Percentiles rank a stretch among this genome's conserved stretches.
These are phyloP conservation scores for Blastomyces emzantsi DNA, from an alignment of 2,329 filamentous ascomycete genomes.

Conservation along the genomic window DNA sequence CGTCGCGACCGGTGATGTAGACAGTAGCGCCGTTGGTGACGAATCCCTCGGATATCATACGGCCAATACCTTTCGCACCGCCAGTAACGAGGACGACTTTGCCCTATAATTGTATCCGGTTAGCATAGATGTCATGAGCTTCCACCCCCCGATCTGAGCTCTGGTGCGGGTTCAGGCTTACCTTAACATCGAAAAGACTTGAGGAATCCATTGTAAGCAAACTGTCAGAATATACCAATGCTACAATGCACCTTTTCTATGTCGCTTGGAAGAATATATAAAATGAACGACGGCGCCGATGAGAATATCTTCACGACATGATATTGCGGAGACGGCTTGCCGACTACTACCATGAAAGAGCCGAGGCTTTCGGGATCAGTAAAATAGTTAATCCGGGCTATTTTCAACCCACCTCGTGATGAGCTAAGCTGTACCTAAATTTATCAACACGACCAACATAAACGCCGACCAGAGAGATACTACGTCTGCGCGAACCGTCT, in stretches of 20 bases:
- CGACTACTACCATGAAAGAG: conserved; percentile 15
- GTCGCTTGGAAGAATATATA: background rate
- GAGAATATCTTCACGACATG: background rate
- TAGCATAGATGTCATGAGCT: conserved; percentile 53
- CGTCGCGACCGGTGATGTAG: conserved; percentile 47
- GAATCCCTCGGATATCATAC: conserved; percentile 48
- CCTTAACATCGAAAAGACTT: conserved; percentile 52
- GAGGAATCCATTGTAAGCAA: conserved; percentile 43
- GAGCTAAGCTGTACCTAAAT: background rate
- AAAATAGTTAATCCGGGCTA: conserved; percentile 14
- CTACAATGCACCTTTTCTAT: background rate
- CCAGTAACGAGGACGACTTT: conserved; percentile 44
- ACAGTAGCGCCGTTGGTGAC: conserved; percentile 46
- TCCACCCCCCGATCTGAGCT: conserved; percentile 37
- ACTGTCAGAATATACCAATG: background rate
- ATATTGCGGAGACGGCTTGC: conserved; percentile 7
- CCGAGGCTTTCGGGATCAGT: conserved; percentile 22
- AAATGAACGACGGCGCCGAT: background rate
- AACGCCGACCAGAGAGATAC: too few relatives aligned
- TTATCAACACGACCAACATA: background rate
- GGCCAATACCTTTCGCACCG: conserved; percentile 44
- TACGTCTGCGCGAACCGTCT: too few relatives aligned
- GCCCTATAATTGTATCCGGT: conserved; percentile 21
- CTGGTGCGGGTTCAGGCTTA: conserved; percentile 23
- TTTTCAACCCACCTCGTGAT: background rate